Evolutionary conservation across 2,329 filamentous ascomycete genomes (phyloP).

Genomic region (Ophiostoma triangulosporum): DNA sequence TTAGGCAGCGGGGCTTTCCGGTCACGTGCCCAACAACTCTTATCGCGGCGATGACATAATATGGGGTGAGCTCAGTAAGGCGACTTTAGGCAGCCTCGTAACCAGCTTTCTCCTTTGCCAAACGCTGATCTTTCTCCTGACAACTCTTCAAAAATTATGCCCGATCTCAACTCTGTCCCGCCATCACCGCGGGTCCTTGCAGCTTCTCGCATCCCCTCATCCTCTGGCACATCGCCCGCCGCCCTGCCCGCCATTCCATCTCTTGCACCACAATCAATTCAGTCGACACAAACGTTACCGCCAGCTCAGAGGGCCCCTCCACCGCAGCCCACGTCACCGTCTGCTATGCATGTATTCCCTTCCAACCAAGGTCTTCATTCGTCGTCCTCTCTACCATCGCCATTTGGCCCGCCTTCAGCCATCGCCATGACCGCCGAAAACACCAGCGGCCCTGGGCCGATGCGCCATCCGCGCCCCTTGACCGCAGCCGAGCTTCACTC

Average conservation of each 20-base stretch:
- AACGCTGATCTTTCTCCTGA: too few relatives aligned
- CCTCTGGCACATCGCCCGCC: slow-evolving; percentile 14
- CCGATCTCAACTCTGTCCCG: slow-evolving; percentile 43
- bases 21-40: too few relatives aligned
- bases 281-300: background rate
- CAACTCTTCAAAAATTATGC: slow-evolving; percentile 24
- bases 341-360: slow-evolving; percentile 42
- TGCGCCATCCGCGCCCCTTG: slow-evolving; percentile 75
- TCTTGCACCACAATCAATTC: background rate
- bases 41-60: too few relatives aligned
- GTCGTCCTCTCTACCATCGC: slow-evolving; percentile 29
- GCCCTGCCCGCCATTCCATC: background rate
- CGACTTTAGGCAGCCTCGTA: too few relatives aligned
- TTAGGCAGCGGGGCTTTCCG: too few relatives aligned
- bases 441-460: slow-evolving; percentile 49
- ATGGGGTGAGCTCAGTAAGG: too few relatives aligned
- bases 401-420: slow-evolving; percentile 19
- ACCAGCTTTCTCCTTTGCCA: too few relatives aligned
- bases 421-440: slow-evolving; percentile 28
- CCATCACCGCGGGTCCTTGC: slow-evolving; percentile 33
- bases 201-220: slow-evolving; percentile 27
- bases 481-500: slow-evolving; percentile 81
- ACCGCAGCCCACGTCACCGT: slow-evolving; percentile 26
- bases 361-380: slow-evolving; percentile 32
- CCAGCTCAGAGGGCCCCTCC: slow-evolving; percentile 27